phyloP scores from a whole-genome alignment of 768 basidiomycete genomes.

The Suillus weaverae region DNA sequence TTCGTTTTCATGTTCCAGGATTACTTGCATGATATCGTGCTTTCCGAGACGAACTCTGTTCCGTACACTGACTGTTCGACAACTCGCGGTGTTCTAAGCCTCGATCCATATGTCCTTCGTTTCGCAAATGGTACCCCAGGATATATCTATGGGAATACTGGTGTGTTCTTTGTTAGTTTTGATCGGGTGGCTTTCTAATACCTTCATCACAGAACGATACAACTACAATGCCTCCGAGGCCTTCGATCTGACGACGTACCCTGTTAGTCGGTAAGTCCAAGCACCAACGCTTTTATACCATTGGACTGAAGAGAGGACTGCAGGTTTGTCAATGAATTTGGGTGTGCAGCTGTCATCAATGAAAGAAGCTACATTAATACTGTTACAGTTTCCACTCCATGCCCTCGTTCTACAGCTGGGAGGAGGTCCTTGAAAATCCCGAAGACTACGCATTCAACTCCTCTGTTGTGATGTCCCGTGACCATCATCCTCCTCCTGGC shows the following conservation, averaged over 20 bases:
- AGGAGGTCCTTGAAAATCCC: constrained; percentile 50
- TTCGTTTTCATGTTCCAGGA: constrained; percentile 53
- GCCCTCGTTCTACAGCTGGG: constrained; percentile 63
- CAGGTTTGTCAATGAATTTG: constrained; percentile 61
- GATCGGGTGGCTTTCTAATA: not conserved
- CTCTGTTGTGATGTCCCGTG: constrained; percentile 53
- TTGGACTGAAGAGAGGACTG: not conserved
- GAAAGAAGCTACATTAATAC: not conserved
- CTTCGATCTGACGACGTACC: constrained; percentile 55
- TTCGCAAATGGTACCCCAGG: constrained; percentile 52
- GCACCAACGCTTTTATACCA: not conserved
- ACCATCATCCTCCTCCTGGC: constrained; percentile 57
- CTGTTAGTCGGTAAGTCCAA: constrained; percentile 41
- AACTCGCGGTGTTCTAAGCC: constrained; percentile 54
- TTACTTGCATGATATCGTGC: constrained; percentile 48
- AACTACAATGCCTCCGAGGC: constrained; percentile 54
- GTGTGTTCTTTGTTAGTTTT: constrained; percentile 26
- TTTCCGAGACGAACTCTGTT: constrained; percentile 52
- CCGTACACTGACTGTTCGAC: constrained; percentile 63
- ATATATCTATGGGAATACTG: constrained; percentile 56
- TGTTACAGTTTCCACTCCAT: constrained; percentile 56
- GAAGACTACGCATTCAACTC: constrained; percentile 60
- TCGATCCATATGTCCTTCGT: constrained; percentile 54
- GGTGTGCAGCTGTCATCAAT: constrained; percentile 32
- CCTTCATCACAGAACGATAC: constrained; percentile 44